These are phyloP conservation scores for Fusarium succisae DNA, from an alignment of 2,329 filamentous ascomycete species.

Conservation along the genomic window DNA sequence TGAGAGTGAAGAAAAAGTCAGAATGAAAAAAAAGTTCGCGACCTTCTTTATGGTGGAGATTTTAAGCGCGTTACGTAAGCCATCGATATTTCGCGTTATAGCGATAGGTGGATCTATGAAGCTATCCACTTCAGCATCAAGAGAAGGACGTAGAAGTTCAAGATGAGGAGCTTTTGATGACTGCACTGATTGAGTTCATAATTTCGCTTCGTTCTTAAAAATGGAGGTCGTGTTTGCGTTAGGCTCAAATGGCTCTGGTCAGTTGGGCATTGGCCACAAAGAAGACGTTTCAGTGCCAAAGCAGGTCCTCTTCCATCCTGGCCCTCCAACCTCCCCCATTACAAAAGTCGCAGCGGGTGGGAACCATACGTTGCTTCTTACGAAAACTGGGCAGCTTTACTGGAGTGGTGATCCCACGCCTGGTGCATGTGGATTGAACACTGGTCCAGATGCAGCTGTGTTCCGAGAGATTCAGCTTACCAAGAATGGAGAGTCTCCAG, in stretches of 20 bases:
- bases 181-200: slow-evolving; percentile 1
- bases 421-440: slow-evolving; percentile 63
- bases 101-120: slow-evolving; percentile 37
- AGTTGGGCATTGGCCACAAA: slow-evolving; percentile 75
- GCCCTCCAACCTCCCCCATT: slow-evolving; percentile 49
- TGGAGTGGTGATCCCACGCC: slow-evolving; percentile 69
- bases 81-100: slow-evolving; percentile 30
- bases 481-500: slow-evolving; percentile 39
- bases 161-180: not conserved
- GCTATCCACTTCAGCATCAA: slow-evolving; percentile 17
- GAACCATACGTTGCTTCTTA: slow-evolving; percentile 84
- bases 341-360: slow-evolving; percentile 70
- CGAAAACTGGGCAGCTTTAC: slow-evolving; percentile 66
- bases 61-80: slow-evolving; percentile 34
- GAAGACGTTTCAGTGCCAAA: slow-evolving; percentile 77
- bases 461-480: slow-evolving; percentile 54
- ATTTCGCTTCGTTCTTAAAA: not conserved
- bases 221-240: slow-evolving; percentile 71
- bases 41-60: slow-evolving; percentile 39
- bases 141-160: slow-evolving; percentile 22
- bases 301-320: slow-evolving; percentile 64
- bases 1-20: slow-evolving; percentile 21
- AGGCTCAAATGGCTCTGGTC: slow-evolving; percentile 81
- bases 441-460: slow-evolving; percentile 44
- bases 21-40: slow-evolving; percentile 37